Evolutionary conservation across 306 rosid species (phyloP).

Genomic region (Vigna radiata): DNA sequence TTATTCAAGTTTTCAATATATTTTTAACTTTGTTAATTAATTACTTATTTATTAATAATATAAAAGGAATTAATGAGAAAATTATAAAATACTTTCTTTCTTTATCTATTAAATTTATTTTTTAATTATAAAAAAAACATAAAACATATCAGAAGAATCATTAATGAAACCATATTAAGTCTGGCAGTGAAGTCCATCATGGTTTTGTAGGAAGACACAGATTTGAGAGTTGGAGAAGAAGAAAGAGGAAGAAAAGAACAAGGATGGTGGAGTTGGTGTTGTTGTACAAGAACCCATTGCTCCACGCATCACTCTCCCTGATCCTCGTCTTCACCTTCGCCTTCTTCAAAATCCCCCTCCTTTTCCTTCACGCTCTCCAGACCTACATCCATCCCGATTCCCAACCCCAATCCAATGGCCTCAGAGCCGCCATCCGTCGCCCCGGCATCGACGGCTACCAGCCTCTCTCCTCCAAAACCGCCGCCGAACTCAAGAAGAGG

Average conservation of each 20-base stretch:
- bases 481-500: conserved; percentile 63
- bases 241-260: background rate
- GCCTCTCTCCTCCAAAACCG: conserved; percentile 50
- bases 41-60: too few species aligned
- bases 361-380: conserved; percentile 74
- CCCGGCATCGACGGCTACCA: conserved; percentile 60
- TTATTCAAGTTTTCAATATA: too few species aligned
- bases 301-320: conserved; percentile 65
- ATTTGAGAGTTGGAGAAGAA: background rate
- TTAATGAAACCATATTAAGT: too few species aligned
- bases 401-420: conserved; percentile 52
- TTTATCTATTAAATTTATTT: too few species aligned
- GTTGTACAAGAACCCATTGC: conserved; percentile 66
- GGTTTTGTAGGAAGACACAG: background rate
- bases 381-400: conserved; percentile 92
- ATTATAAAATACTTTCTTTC: too few species aligned
- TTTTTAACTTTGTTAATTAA: too few species aligned
- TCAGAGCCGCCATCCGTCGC: conserved; percentile 77
- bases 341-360: conserved; percentile 71
- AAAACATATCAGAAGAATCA: too few species aligned
- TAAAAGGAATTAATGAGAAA: too few species aligned
- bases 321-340: conserved; percentile 54
- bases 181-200: too few species aligned
- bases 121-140: too few species aligned
- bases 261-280: conserved; percentile 57